Percentiles rank a stretch among this genome's conserved stretches.
phyloP scores from a whole-genome alignment of 768 basidiomycete species.

The Omphalotus guepiniiformis region DNA sequence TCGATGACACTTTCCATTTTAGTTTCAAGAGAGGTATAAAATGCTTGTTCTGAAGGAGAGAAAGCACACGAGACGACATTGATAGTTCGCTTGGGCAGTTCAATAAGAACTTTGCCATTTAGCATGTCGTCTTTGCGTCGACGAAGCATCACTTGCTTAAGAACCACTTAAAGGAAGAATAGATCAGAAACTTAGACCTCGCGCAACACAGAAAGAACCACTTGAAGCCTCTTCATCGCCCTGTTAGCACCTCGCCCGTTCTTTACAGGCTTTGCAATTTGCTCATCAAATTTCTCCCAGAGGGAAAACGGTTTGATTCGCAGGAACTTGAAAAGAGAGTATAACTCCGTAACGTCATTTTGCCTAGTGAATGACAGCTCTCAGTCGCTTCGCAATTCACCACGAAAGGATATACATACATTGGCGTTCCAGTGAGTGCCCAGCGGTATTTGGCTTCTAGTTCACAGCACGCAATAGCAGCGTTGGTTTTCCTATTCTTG shows the following conservation, averaged over 20 bases:
- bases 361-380: constrained; percentile 42
- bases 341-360: constrained; percentile 89
- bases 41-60: constrained; percentile 67
- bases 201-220: constrained; percentile 18
- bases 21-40: constrained; percentile 70
- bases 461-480: constrained; percentile 72
- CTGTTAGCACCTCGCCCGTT: constrained; percentile 48
- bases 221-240: constrained; percentile 89
- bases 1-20: constrained; percentile 67
- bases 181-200: background rate
- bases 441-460: constrained; percentile 81
- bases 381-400: background rate
- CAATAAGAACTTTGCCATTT: constrained; percentile 79
- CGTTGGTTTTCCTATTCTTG: constrained; percentile 80
- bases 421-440: constrained; percentile 84
- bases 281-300: constrained; percentile 71
- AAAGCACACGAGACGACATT: constrained; percentile 74
- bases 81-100: constrained; percentile 72
- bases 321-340: constrained; percentile 84
- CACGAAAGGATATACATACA: constrained; percentile 35
- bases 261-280: constrained; percentile 79
- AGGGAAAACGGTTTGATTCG: constrained; percentile 77
- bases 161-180: constrained; percentile 49
- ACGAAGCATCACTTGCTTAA: constrained; percentile 86
- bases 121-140: constrained; percentile 69